These are phyloP conservation scores for Noccaea bulbosa DNA, from an alignment of 345 rosid species.

Conservation along the genomic window DNA sequence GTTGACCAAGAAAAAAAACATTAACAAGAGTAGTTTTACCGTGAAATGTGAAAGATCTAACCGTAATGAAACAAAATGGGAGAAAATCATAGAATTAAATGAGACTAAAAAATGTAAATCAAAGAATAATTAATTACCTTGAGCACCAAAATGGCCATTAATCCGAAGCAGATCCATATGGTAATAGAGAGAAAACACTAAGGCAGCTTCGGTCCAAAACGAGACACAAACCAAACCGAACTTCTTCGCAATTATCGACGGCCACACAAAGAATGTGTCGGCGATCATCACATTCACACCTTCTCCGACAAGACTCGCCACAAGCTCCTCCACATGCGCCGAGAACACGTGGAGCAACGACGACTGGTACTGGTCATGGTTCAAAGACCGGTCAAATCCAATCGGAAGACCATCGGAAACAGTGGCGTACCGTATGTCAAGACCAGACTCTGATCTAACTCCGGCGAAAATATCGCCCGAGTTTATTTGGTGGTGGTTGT, in stretches of 20 bases:
- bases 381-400: slow-evolving; percentile 66
- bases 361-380: slow-evolving; percentile 70
- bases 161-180: slow-evolving; percentile 70
- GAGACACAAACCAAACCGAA: slow-evolving; percentile 66
- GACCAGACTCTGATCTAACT: slow-evolving; percentile 56
- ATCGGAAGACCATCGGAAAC: slow-evolving; percentile 79
- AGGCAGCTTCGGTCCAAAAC: slow-evolving; percentile 86
- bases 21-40: neutral
- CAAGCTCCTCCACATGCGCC: slow-evolving; percentile 66
- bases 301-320: slow-evolving; percentile 46
- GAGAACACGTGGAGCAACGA: slow-evolving; percentile 59
- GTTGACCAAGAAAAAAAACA: slow-evolving; percentile 23
- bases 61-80: neutral
- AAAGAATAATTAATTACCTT: slow-evolving; percentile 47
- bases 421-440: slow-evolving; percentile 70
- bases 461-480: slow-evolving; percentile 53
- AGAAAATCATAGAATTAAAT: neutral
- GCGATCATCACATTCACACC: slow-evolving; percentile 59
- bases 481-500: slow-evolving; percentile 62
- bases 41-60: slow-evolving; percentile 28
- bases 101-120: neutral
- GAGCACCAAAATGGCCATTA: slow-evolving; percentile 69
- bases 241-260: slow-evolving; percentile 65
- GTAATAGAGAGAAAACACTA: slow-evolving; percentile 65
- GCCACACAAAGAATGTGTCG: slow-evolving; percentile 79